Percentiles rank a stretch among this genome's conserved stretches.
Conservation (phyloP, 768 basidiomycete species). For the Mycena floridula region DNA sequence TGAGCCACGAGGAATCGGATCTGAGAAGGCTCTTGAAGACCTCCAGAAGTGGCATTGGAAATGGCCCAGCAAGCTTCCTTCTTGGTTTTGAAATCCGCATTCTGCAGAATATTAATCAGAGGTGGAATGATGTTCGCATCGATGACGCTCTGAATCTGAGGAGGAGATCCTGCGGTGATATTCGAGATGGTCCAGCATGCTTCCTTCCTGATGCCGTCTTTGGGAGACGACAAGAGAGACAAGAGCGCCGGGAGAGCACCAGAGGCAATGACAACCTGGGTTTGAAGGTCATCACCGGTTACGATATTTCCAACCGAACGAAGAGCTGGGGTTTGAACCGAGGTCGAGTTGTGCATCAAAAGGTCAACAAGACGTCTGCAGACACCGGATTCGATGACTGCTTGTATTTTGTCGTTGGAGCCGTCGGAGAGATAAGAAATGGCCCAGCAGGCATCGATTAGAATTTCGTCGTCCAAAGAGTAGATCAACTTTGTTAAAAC, state of each 20-base stretch:
- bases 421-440: conserved; percentile 99
- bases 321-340: conserved; percentile 96
- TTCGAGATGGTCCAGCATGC: conserved; percentile 99
- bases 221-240: conserved; percentile 88
- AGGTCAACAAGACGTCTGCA: conserved; percentile 96
- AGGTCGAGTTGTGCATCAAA: conserved; percentile 90
- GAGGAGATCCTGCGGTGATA: conserved; percentile 93
- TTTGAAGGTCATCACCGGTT: conserved; percentile 98
- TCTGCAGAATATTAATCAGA: conserved; percentile 94
- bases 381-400: conserved; percentile 97
- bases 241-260: conserved; percentile 94
- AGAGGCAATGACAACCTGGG: conserved; percentile 97
- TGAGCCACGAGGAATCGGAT: conserved; percentile 97
- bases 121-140: conserved; percentile 98
- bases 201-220: conserved; percentile 98
- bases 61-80: conserved; percentile 99
- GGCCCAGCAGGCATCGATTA: conserved; percentile 99
- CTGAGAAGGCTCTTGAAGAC: conserved; percentile 91
- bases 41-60: conserved; percentile 97
- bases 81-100: conserved; percentile 98
- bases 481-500: conserved; percentile 97
- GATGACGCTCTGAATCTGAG: conserved; percentile 95
- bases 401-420: conserved; percentile 99
- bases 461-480: conserved; percentile 96
- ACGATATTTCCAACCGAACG: conserved; percentile 99